Conservation (phyloP, 192 early-diverging fungal genomes). For the Rhizophagus sp. region DNA sequence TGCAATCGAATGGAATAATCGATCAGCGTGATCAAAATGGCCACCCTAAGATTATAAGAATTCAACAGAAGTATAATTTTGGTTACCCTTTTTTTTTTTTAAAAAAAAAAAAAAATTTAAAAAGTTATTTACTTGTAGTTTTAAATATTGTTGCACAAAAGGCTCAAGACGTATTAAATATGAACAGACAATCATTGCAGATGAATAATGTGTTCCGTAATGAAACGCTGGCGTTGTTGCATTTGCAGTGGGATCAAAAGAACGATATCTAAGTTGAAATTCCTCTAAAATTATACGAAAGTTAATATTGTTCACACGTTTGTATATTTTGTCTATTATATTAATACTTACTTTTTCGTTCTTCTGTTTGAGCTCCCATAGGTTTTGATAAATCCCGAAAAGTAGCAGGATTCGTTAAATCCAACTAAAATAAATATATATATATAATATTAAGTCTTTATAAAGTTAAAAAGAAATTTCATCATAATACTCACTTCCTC, state of each 20-base stretch:
- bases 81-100: neutral
- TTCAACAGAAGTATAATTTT: neutral
- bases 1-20: conserved; percentile 75
- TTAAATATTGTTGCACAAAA: conserved; percentile 80
- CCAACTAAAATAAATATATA: conserved; percentile 57
- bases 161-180: conserved; percentile 91
- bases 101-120: conserved; percentile 27
- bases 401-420: conserved; percentile 70
- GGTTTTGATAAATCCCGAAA: conserved; percentile 92
- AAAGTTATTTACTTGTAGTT: conserved; percentile 64
- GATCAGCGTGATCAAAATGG: conserved; percentile 82
- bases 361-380: conserved; percentile 81
- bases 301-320: conserved; percentile 10
- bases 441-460: neutral
- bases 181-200: conserved; percentile 85
- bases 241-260: conserved; percentile 59
- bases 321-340: neutral
- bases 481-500: conserved; percentile 44
- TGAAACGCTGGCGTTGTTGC: conserved; percentile 68
- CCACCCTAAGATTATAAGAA: conserved; percentile 54
- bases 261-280: conserved; percentile 62
- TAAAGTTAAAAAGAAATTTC: neutral
- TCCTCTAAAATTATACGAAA: conserved; percentile 42
- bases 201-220: conserved; percentile 98
- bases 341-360: conserved; percentile 46